A percentile compares a stretch with the other conserved stretches of the same genome.
These are phyloP conservation scores for Diddensiella caesifluorescens DNA, from an alignment of 805 yeast species.

Conservation along the genomic window DNA sequence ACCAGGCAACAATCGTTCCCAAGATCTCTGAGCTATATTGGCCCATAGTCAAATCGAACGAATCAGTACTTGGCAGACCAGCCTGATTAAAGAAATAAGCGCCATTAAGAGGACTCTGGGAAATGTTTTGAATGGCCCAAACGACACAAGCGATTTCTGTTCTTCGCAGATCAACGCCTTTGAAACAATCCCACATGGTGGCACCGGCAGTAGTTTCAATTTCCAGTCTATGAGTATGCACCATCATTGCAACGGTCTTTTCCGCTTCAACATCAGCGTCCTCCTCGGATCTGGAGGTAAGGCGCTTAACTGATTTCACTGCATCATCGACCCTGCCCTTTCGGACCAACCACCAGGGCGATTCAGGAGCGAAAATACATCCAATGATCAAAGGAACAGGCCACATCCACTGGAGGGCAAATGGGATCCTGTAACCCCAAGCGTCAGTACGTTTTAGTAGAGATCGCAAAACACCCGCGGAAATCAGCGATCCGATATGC, in stretches of 20 bases:
- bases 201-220: constrained; percentile 22
- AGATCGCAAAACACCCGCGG: constrained; percentile 46
- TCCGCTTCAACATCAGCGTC: constrained; percentile 43
- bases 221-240: constrained; percentile 39
- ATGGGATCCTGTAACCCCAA: constrained; percentile 47
- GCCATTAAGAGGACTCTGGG: constrained; percentile 32
- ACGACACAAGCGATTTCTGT: constrained; percentile 44
- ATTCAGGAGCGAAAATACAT: constrained; percentile 43
- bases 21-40: constrained; percentile 42
- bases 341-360: constrained; percentile 52
- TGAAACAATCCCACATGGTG: constrained; percentile 40
- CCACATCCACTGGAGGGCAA: constrained; percentile 58
- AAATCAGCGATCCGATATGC: constrained; percentile 52
- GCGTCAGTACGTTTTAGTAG: constrained; percentile 23
- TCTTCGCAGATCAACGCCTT: constrained; percentile 42
- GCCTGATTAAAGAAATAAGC: constrained; percentile 49
- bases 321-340: constrained; percentile 41
- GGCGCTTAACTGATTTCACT: constrained; percentile 35
- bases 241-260: constrained; percentile 41
- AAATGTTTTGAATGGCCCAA: constrained; percentile 40
- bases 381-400: constrained; percentile 41
- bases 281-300: constrained; percentile 31
- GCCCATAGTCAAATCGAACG: constrained; percentile 44
- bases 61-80: constrained; percentile 19
- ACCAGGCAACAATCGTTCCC: constrained; percentile 33